A percentile compares a stretch with the other conserved stretches of the same genome.
Conservation (phyloP, 2,329 filamentous ascomycete genomes). For the Calonectria ilicicola region DNA sequence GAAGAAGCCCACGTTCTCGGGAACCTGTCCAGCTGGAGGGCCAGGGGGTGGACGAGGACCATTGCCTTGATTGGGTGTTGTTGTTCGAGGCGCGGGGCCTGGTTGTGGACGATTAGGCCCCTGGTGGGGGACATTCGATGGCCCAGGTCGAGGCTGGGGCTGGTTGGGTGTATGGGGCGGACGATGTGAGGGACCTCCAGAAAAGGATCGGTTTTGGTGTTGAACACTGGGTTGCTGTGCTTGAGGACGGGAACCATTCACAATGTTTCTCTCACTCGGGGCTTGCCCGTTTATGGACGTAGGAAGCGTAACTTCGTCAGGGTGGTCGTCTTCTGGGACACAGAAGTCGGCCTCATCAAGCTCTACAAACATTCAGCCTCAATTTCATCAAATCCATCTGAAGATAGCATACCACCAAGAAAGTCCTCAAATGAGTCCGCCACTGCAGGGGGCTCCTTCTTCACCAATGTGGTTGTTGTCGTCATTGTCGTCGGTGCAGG, state of each 20-base stretch:
- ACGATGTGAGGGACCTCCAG: slow-evolving; percentile 31
- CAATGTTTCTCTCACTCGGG: slow-evolving; percentile 33
- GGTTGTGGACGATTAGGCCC: slow-evolving; percentile 39
- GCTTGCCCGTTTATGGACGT: slow-evolving; percentile 35
- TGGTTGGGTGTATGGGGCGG: slow-evolving; percentile 51
- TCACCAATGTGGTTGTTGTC: slow-evolving; percentile 34
- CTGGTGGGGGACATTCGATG: slow-evolving; percentile 35
- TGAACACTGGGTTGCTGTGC: slow-evolving; percentile 31
- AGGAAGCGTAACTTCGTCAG: slow-evolving; percentile 78
- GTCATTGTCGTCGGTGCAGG: neutral
- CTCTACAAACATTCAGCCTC: slow-evolving; percentile 61
- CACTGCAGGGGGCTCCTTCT: slow-evolving; percentile 42
- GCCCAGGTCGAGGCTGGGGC: slow-evolving; percentile 37
- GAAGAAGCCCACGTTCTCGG: slow-evolving; percentile 72
- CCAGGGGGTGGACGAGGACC: slow-evolving; percentile 46
- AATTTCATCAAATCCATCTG: slow-evolving; percentile 51
- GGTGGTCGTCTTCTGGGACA: slow-evolving; percentile 76
- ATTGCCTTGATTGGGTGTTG: slow-evolving; percentile 36
- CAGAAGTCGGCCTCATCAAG: slow-evolving; percentile 84
- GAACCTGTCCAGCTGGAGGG: slow-evolving; percentile 35
- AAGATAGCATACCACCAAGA: slow-evolving; percentile 59
- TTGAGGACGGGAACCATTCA: slow-evolving; percentile 36
- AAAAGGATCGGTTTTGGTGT: slow-evolving; percentile 32
- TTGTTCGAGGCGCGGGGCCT: slow-evolving; percentile 24
- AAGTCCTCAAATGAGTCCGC: slow-evolving; percentile 64